Percentiles rank a stretch among this genome's conserved stretches.
Evolutionary conservation across 768 basidiomycete species (phyloP).

Genomic region (Serendipita vermifera): DNA sequence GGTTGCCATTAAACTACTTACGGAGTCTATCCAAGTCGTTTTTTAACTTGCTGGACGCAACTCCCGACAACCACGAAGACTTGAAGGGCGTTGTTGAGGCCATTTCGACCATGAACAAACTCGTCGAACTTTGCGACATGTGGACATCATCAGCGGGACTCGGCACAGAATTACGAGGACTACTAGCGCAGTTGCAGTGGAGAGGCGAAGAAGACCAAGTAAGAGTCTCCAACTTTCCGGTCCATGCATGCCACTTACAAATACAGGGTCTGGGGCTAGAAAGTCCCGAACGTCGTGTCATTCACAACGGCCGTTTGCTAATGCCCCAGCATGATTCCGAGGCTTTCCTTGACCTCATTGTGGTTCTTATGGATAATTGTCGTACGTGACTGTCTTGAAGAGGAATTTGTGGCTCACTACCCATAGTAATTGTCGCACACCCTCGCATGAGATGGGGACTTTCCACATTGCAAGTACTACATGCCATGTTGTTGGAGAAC

Average conservation of each 20-base stretch:
- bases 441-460: not conserved
- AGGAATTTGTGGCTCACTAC: not conserved
- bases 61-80: not conserved
- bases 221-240: not conserved
- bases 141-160: not conserved
- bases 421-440: not conserved
- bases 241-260: not conserved
- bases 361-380: not conserved
- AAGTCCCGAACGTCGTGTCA: not conserved
- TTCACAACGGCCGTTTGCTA: not conserved
- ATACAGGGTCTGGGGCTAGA: not conserved
- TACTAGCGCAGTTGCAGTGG: constrained; percentile 2
- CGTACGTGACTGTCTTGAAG: not conserved
- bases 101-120: not conserved
- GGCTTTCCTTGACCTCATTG: not conserved
- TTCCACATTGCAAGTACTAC: not conserved
- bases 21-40: not conserved
- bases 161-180: not conserved
- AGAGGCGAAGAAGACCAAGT: not conserved
- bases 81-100: not conserved
- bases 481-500: not conserved
- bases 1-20: not conserved
- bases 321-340: not conserved
- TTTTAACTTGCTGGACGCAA: not conserved
- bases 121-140: not conserved